Evolutionary conservation across 2,329 filamentous ascomycete species (phyloP), one percentile per base, ranked within the genome.

Genomic region (Ciborinia camelliae): DNA sequence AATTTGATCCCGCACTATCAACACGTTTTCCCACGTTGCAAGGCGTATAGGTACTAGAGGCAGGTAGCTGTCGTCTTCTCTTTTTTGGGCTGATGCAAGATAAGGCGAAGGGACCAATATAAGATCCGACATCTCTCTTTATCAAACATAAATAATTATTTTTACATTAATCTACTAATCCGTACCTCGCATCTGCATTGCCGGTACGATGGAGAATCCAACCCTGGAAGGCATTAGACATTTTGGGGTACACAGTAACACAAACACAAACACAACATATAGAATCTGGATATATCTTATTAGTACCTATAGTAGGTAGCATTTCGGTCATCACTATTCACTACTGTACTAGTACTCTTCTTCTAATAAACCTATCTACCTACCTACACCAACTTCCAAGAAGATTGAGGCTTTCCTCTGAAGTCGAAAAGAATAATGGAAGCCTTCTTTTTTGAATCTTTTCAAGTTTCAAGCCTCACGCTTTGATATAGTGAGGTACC

Each of bases 141-240:
- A 48, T 48, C 45, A 30, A 50, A 47, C 18, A 7, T 20, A 48
- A 63, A 63, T 63, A 63, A 63, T 32, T 57, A 63, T 63, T 63
- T 63, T 50, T 65, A 60, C 53, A 64, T 68, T 51, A 57, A 65
- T 62, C 62, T 52, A 66, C 55, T 67, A 66, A 66, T 67, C 67
- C 59, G 68, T 69, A 69, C 68, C 67, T 69, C 67, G 62, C 67
- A 67, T 59, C 60, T 68, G 62, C 62, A 63, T 58, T 63, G 62
- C 62, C 62, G 62, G 62, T 51, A 39, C 23, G 62, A 67, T 65
- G 61, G 41, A 5, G 26, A 60, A 51, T 35, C 62, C n/a, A 58
- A 59, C 50, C 66, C 60, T 39, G 15, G 61, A 37, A 28, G 32
- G n/a, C n/a, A n/a, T n/a, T n/a, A n/a, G n/a, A n/a, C 12, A 12